Evolutionary conservation across 2,329 filamentous ascomycete species (phyloP), one percentile per base, ranked within the genome.

Genomic region (Colletotrichum somersetense): DNA sequence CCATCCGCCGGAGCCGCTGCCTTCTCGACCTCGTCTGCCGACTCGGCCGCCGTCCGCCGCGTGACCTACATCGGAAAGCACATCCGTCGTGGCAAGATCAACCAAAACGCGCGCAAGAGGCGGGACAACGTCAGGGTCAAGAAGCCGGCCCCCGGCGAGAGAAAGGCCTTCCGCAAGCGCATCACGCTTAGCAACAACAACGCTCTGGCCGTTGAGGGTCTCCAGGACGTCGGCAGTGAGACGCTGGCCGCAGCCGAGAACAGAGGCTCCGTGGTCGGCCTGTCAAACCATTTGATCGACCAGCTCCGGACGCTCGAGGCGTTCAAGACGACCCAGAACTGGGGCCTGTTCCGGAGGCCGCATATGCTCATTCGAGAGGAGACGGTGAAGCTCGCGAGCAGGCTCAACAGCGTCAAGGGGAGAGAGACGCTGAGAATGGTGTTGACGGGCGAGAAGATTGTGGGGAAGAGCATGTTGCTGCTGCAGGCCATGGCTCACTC

Each of bases 131-230:
- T 80, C 35, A 81, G 82, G 35, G 80, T 84, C 67, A 89, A 88
- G 81, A 86, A 90, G 20, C 92, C 93, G 26, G 85, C 85, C 16
- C 87, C 90, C 3, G 96, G 95, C 75, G 95, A 98, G 86, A 91
- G 95, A 75, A 97, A 95, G 83, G 93, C 93, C 38, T 86, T 93
- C 79, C 91, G 95, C 75, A 97, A 97, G 85, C 91, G 93, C 76
- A 93, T 99, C 78, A 91, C 97, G 72, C 90, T 99, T 73, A 96
- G 92, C 86, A 99, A 98, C 84, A 93, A 93, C 81, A 98, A 97
- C 83, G 96, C 96, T 62, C 85, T 98, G 48, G 89, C 92, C 72
- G 92, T 98, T 10, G 79, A 85, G 33, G 92, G 90, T 14, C 85
- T 97, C 76, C 83, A 87, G 72, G 87, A 91, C 61, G 79, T 97